Evolutionary conservation across 129 eudicot genomes (phyloP).

Genomic region (Helichrysum umbraculigerum): DNA sequence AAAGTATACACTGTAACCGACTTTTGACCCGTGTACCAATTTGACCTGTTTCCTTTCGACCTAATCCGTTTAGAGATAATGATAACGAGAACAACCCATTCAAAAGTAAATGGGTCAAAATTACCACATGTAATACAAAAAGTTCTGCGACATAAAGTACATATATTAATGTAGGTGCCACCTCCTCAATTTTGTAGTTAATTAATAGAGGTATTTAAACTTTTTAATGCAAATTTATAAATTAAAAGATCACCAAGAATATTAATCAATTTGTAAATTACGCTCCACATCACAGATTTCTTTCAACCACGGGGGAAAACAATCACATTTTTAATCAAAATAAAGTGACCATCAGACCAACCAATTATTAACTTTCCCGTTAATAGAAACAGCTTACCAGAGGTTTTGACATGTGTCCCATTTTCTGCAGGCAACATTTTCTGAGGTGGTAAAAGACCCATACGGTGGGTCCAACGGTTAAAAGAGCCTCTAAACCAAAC

Average conservation of each 20-base stretch:
- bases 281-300: too few species aligned
- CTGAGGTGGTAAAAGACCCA: conserved; percentile 83
- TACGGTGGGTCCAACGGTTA: conserved; percentile 93
- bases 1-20: background rate
- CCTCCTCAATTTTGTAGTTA: too few species aligned
- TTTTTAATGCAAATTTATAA: too few species aligned
- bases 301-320: too few species aligned
- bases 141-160: background rate
- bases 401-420: conserved; percentile 67
- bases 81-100: background rate
- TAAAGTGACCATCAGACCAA: too few species aligned
- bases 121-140: background rate
- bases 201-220: too few species aligned
- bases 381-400: conserved; percentile 45
- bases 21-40: background rate
- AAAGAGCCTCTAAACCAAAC: conserved; percentile 93
- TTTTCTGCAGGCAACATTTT: conserved; percentile 78
- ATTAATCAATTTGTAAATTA: too few species aligned
- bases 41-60: background rate
- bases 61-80: background rate
- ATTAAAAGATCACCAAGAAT: too few species aligned
- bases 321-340: too few species aligned
- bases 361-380: background rate
- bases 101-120: background rate
- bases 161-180: background rate